Evolutionary conservation across 176 grass and related monocot genomes (phyloP).

Genomic region (Musa schizocarpa): DNA sequence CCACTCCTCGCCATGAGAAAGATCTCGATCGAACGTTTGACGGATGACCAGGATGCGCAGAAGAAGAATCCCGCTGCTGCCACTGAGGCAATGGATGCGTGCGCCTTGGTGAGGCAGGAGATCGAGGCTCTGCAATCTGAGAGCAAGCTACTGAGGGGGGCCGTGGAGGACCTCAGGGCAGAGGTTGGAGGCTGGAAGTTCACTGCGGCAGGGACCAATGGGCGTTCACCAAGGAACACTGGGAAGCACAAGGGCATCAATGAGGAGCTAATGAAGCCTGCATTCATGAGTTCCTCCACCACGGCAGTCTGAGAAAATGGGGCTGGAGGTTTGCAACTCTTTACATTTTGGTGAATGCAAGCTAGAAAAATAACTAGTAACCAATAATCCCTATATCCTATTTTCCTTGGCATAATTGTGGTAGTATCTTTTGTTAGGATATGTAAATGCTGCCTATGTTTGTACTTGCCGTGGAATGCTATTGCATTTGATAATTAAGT

Average conservation of each 20-base stretch:
- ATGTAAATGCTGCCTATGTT: not conserved
- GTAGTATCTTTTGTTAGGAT: not conserved
- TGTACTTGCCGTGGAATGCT: not conserved
- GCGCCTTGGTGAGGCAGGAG: not conserved
- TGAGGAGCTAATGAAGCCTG: constrained; percentile 2
- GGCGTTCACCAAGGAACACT: not conserved
- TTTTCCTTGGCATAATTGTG: not conserved
- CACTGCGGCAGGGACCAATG: not conserved
- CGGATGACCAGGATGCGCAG: constrained; percentile 2
- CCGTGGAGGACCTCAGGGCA: not conserved
- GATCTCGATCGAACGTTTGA: constrained; percentile 60
- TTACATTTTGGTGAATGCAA: not conserved
- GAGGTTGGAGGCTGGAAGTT: constrained; percentile 1
- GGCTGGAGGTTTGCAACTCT: not conserved
- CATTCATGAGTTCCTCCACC: not conserved
- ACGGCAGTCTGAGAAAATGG: not conserved
- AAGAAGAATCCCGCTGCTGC: not conserved
- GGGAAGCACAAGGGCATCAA: not conserved
- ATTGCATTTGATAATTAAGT: not conserved
- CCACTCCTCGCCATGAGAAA: constrained; percentile 80
- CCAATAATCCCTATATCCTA: not conserved
- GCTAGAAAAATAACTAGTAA: not conserved
- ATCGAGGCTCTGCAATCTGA: constrained; percentile 7
- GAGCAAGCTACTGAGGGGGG: not conserved
- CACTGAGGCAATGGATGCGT: not conserved